A percentile compares a stretch with the other conserved stretches of the same genome.
Evolutionary conservation across 2,329 filamentous ascomycete species (phyloP).

Genomic region (Talaromyces funiculosus): DNA sequence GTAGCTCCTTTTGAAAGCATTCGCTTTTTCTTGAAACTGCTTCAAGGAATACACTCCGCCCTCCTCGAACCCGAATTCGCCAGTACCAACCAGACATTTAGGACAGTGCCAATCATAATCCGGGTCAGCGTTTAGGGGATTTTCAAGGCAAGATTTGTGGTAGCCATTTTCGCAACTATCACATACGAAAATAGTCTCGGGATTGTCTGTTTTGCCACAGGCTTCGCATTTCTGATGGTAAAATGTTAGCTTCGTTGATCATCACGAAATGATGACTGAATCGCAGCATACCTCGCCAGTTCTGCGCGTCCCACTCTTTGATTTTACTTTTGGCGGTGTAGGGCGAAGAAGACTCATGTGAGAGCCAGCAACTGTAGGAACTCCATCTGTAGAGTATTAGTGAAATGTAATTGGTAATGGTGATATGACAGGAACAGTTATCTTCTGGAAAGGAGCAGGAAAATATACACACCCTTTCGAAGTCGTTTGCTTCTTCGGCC

Average conservation of each 20-base stretch:
- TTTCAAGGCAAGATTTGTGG: slow-evolving; percentile 84
- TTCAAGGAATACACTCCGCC: slow-evolving; percentile 91
- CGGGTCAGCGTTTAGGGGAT: slow-evolving; percentile 68
- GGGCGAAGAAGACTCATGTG: slow-evolving; percentile 94
- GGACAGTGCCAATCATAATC: slow-evolving; percentile 95
- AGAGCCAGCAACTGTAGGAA: slow-evolving; percentile 85
- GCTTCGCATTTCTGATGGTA: slow-evolving; percentile 67
- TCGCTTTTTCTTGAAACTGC: slow-evolving; percentile 93
- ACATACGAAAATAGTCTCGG: slow-evolving; percentile 67
- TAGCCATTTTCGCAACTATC: slow-evolving; percentile 89
- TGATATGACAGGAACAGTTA: not conserved
- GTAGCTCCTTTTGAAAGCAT: slow-evolving; percentile 89
- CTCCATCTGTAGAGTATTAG: slow-evolving; percentile 36
- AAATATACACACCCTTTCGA: slow-evolving; percentile 64
- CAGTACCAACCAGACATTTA: slow-evolving; percentile 88
- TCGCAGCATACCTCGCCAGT: slow-evolving; percentile 50
- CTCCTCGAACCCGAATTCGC: slow-evolving; percentile 96
- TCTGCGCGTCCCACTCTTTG: slow-evolving; percentile 52
- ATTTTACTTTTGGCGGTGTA: slow-evolving; percentile 55
- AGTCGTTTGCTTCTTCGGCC: slow-evolving; percentile 86
- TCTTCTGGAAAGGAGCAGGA: not conserved
- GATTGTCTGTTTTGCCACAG: slow-evolving; percentile 74
- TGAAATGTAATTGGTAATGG: not conserved
- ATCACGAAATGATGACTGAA: not conserved
- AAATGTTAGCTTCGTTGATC: slow-evolving; percentile 22